Conservation (phyloP, 768 basidiomycete species). For the Trametopsis cervina region DNA sequence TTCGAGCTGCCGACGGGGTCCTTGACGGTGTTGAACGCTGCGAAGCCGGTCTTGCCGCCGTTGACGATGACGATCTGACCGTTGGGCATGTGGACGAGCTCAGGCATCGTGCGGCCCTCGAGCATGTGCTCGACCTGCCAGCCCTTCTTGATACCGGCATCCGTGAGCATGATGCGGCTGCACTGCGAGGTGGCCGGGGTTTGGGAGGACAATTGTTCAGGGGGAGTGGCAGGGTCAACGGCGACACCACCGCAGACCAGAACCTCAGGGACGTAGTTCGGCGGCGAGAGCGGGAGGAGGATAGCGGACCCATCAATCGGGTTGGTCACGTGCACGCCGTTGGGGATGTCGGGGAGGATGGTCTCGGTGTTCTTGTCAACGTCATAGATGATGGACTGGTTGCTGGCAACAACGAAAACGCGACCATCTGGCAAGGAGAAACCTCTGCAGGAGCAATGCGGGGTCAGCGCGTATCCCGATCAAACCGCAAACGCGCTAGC, state of each 20-base stretch:
- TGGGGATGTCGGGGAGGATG: slow-evolving; percentile 29
- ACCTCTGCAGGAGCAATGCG: slow-evolving; percentile 3
- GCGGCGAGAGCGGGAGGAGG: slow-evolving; percentile 25
- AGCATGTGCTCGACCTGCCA: slow-evolving; percentile 31
- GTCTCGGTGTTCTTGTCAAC: slow-evolving; percentile 28
- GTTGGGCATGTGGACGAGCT: slow-evolving; percentile 27
- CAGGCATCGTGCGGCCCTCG: slow-evolving; percentile 26
- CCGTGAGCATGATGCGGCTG: slow-evolving; percentile 28
- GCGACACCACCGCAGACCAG: slow-evolving; percentile 27
- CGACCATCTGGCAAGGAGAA: slow-evolving; percentile 23
- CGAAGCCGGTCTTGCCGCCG: slow-evolving; percentile 34
- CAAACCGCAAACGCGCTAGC: no score
- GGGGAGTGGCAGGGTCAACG: slow-evolving; percentile 12
- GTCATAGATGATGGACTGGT: slow-evolving; percentile 31
- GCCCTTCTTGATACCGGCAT: slow-evolving; percentile 20
- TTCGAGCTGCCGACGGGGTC: slow-evolving; percentile 22
- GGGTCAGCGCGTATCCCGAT: no score
- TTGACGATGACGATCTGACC: slow-evolving; percentile 33
- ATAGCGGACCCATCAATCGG: slow-evolving; percentile 23
- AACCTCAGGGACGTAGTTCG: slow-evolving; percentile 22
- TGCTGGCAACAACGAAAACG: slow-evolving; percentile 30
- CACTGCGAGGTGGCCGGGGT: slow-evolving; percentile 29
- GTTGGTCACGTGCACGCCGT: slow-evolving; percentile 28
- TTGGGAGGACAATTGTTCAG: slow-evolving; percentile 17
- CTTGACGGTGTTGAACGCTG: slow-evolving; percentile 19